Evolutionary conservation across 345 rosid species (phyloP).

Genomic region (Toxicodendron radicans): DNA sequence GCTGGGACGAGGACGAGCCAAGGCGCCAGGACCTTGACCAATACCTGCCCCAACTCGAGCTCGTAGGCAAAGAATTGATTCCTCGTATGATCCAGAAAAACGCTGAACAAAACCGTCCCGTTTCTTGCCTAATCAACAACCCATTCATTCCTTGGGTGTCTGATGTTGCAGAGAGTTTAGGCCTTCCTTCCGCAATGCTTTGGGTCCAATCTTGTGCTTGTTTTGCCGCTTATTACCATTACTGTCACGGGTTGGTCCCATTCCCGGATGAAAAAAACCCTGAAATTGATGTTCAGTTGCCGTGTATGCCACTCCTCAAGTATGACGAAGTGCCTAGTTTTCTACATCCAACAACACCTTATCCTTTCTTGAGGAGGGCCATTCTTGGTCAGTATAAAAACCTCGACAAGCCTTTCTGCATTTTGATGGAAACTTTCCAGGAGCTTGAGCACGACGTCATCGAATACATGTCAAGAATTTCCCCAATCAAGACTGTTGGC

Average conservation of each 20-base stretch:
- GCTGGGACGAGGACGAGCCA: constrained; percentile 49
- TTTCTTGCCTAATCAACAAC: constrained; percentile 78
- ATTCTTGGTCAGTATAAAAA: constrained; percentile 62
- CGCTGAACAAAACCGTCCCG: constrained; percentile 57
- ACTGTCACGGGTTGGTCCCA: constrained; percentile 39
- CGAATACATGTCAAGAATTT: constrained; percentile 57
- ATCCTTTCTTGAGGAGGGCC: constrained; percentile 38
- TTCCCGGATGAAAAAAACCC: constrained; percentile 62
- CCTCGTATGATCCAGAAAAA: constrained; percentile 44
- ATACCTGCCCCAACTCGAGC: constrained; percentile 53
- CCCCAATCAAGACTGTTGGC: constrained; percentile 53
- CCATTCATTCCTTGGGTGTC: constrained; percentile 89
- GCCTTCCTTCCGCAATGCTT: constrained; percentile 79
- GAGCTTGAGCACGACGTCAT: constrained; percentile 71
- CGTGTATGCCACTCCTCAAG: constrained; percentile 67
- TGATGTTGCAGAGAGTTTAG: constrained; percentile 66
- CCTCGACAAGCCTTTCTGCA: constrained; percentile 62
- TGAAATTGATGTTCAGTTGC: constrained; percentile 62
- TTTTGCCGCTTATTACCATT: constrained; percentile 69
- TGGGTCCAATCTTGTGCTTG: constrained; percentile 94
- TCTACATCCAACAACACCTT: constrained; percentile 58
- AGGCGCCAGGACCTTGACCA: constrained; percentile 38
- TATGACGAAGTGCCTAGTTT: constrained; percentile 82
- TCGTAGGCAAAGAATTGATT: constrained; percentile 42
- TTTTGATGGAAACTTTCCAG: constrained; percentile 69